A percentile compares a stretch with the other conserved stretches of the same genome.
Conservation (phyloP, 306 rosid species). For the Quercus mongolica region DNA sequence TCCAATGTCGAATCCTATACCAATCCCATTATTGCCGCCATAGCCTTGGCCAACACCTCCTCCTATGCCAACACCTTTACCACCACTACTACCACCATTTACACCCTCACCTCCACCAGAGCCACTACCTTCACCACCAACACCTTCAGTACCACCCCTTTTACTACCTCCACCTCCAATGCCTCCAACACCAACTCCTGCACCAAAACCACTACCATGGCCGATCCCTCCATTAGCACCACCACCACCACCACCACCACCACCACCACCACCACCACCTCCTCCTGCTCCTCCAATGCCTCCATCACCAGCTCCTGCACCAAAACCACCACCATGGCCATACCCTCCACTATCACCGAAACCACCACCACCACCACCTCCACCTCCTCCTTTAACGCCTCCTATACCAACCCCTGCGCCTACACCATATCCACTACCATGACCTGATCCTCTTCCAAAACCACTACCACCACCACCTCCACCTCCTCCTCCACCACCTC, state of each 20-base stretch:
- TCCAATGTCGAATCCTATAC: conserved; percentile 55
- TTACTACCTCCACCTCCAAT: conserved; percentile 15
- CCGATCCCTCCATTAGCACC: conserved; percentile 28
- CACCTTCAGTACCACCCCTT: background rate
- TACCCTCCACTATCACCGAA: conserved; percentile 10
- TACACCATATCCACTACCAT: conserved; percentile 46
- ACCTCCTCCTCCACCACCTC: conserved; percentile 29
- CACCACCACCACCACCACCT: background rate
- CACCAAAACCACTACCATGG: conserved; percentile 14
- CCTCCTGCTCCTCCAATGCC: conserved; percentile 17
- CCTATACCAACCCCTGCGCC: conserved; percentile 27
- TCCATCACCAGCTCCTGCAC: conserved; percentile 20
- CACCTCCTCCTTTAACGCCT: conserved; percentile 5
- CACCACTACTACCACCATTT: background rate
- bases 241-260: background rate
- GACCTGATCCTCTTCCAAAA: conserved; percentile 36
- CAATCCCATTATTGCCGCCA: conserved; percentile 25
- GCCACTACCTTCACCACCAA: conserved; percentile 24
- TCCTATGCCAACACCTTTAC: background rate
- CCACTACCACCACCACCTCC: conserved; percentile 17
- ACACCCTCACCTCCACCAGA: background rate
- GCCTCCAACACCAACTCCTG: conserved; percentile 16
- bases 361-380: conserved; percentile 16
- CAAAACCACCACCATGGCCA: conserved; percentile 43
- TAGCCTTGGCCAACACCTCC: conserved; percentile 1